phyloP scores from a whole-genome alignment of 2,329 filamentous ascomycete species.

The Xenosphaeropsis pyriputrescens region DNA sequence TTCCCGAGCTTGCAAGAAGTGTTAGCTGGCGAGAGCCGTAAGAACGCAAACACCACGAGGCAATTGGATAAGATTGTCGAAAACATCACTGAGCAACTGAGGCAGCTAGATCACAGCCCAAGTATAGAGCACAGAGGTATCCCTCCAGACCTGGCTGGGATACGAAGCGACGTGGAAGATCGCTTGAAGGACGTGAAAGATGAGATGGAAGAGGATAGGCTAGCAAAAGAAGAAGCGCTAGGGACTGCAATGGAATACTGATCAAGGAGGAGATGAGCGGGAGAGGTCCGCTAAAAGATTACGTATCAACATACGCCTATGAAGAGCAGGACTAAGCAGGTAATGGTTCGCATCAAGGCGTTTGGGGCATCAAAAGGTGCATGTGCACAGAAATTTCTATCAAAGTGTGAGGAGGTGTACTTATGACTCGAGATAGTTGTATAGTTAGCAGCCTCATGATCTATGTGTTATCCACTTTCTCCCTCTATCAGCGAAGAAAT shows the following conservation, averaged over 20 bases:
- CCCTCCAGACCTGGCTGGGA: conserved; percentile 57
- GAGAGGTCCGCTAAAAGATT: no score
- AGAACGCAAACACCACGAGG: conserved; percentile 66
- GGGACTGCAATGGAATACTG: conserved; percentile 38
- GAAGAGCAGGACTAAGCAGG: no score
- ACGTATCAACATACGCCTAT: no score
- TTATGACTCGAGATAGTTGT: no score
- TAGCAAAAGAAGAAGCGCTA: conserved; percentile 38
- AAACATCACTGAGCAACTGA: conserved; percentile 70
- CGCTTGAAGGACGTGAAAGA: conserved; percentile 49
- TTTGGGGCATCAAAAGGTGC: no score
- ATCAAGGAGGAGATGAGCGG: background rate
- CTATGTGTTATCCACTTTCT: no score
- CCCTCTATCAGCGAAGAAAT: no score
- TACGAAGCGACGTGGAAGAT: conserved; percentile 56
- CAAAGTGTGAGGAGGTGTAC: no score
- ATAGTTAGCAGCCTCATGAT: no score
- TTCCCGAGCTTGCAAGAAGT: conserved; percentile 75
- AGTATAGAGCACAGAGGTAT: conserved; percentile 76
- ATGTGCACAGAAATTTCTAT: no score
- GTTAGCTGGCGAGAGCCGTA: conserved; percentile 44
- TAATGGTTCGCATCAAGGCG: no score
- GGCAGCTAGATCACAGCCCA: conserved; percentile 72
- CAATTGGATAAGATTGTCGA: conserved; percentile 63
- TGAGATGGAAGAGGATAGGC: conserved; percentile 38